phyloP scores from a whole-genome alignment of 164 flowering plant species.

The Liriodendron chinense region DNA sequence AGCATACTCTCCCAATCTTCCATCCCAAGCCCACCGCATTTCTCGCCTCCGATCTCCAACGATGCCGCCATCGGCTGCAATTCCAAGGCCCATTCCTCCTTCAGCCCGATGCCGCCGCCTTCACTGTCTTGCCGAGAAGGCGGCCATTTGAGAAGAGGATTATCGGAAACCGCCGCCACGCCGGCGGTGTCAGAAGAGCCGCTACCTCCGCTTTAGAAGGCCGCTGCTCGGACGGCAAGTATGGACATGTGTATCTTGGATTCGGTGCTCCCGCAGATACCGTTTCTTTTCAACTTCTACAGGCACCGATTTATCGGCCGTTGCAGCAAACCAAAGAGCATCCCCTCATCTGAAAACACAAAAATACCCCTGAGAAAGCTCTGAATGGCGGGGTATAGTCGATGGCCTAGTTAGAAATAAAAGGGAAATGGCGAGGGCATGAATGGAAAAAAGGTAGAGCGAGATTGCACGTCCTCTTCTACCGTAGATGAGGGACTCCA shows the following conservation, averaged over 20 bases:
- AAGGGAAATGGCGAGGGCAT: not conserved
- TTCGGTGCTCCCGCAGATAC: slow-evolving; percentile 34
- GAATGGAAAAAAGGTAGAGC: not conserved
- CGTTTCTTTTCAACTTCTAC: slow-evolving; percentile 24
- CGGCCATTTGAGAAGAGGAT: slow-evolving; percentile 28
- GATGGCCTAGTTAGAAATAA: not conserved
- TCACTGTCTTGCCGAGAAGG: slow-evolving; percentile 16
- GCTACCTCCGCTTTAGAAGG: slow-evolving; percentile 33
- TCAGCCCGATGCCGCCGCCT: slow-evolving; percentile 7
- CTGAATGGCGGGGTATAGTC: not conserved
- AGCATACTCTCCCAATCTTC: slow-evolving; percentile 71
- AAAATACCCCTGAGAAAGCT: slow-evolving; percentile 9
- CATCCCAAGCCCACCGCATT: slow-evolving; percentile 51
- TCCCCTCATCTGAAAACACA: slow-evolving; percentile 54
- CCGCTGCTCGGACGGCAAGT: slow-evolving; percentile 70
- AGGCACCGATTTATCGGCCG: slow-evolving; percentile 28
- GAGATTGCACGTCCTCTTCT: not conserved
- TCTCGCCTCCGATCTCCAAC: slow-evolving; percentile 29
- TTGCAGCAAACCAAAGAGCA: slow-evolving; percentile 73
- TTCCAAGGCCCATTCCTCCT: slow-evolving; percentile 29
- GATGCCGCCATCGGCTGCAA: slow-evolving; percentile 28
- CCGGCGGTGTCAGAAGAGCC: slow-evolving; percentile 44
- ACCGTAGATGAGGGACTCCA: not conserved
- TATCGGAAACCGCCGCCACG: slow-evolving; percentile 48
- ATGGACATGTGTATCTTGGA: slow-evolving; percentile 62